Evolutionary conservation across 2,329 filamentous ascomycete species (phyloP), one percentile per base, ranked within the genome.

Genomic region (Cladosporium colombiae): DNA sequence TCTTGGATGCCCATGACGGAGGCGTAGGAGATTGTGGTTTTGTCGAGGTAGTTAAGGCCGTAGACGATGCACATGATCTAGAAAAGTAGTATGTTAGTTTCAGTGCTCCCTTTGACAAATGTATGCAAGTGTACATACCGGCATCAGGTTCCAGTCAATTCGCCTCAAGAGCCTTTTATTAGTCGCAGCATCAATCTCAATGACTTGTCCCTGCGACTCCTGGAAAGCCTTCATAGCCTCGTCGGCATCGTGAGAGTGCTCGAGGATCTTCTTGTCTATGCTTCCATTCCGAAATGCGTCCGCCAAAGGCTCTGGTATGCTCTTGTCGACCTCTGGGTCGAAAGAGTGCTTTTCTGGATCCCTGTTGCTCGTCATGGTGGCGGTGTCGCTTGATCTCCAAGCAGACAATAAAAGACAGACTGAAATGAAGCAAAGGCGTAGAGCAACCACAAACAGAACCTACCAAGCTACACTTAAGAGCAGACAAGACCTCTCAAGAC

Each of bases 91-190:
- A 21, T n/a, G 6, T 29, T 6, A 29, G 27, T 29, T 29, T 29
- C 27, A 29, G 27, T 29, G 6, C 6, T 29, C 27, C 27, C 27
- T 29, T 29, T 29, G 6, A 29, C 27, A 29, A 29, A 29, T 29
- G 27, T 29, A 29, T 53, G 14, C 31, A 23, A 55, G 16, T 29
- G 16, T 29, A 68, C 72, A 67, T 65, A 81, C 76, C 0, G 85
- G 86, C 82, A 88, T 85, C 68, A 88, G 76, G 72, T 87, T 84
- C 82, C 80, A 83, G 74, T 90, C 88, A 66, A 90, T 89, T 62
- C 81, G 84, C 21, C 81, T 77, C n/a, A 89, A 72, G 18, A 90
- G 73, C n/a, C 84, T 78, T 68, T 82, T 85, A 69, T 86, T 88
- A 27, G 84, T 86, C 56, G 81, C 82, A 68, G 83, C 84, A 63